Evolutionary conservation across 164 flowering plant species (phyloP).

Genomic region (Litsea cubeba): DNA sequence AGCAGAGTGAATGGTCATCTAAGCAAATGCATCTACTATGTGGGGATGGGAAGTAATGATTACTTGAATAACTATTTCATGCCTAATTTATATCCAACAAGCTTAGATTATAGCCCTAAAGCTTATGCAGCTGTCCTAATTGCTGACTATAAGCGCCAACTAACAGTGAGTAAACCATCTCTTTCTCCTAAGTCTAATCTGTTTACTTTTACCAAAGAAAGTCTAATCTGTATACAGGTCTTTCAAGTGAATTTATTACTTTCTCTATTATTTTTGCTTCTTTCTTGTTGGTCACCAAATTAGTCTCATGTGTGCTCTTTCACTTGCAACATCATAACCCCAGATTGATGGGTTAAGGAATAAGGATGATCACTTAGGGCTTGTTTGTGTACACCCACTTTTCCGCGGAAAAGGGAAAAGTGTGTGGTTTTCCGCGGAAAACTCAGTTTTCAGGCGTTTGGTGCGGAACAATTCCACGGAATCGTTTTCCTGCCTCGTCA

Average conservation of each 20-base stretch:
- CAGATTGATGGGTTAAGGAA: too few relatives aligned
- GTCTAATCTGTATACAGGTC: background rate
- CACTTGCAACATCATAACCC: too few relatives aligned
- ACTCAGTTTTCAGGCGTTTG: too few relatives aligned
- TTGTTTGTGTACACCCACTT: too few relatives aligned
- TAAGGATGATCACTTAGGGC: too few relatives aligned
- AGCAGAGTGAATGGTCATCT: constrained; percentile 33
- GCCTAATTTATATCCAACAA: constrained; percentile 53
- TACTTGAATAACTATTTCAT: constrained; percentile 86
- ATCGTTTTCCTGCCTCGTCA: too few relatives aligned
- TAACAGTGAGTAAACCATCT: constrained; percentile 36
- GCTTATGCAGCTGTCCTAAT: constrained; percentile 60
- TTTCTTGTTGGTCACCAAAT: too few relatives aligned
- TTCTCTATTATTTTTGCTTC: background rate
- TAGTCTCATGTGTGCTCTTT: too few relatives aligned
- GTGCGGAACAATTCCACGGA: too few relatives aligned
- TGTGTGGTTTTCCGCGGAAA: too few relatives aligned
- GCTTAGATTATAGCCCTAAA: constrained; percentile 34
- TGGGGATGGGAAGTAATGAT: constrained; percentile 89
- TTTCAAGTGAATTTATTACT: background rate
- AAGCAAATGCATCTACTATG: constrained; percentile 61
- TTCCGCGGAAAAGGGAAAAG: too few relatives aligned
- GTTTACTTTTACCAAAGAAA: too few relatives aligned
- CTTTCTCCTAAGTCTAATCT: background rate
- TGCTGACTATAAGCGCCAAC: constrained; percentile 61